These are phyloP conservation scores for Lablab purpureus DNA, from an alignment of 306 rosid species.

Conservation along the genomic window DNA sequence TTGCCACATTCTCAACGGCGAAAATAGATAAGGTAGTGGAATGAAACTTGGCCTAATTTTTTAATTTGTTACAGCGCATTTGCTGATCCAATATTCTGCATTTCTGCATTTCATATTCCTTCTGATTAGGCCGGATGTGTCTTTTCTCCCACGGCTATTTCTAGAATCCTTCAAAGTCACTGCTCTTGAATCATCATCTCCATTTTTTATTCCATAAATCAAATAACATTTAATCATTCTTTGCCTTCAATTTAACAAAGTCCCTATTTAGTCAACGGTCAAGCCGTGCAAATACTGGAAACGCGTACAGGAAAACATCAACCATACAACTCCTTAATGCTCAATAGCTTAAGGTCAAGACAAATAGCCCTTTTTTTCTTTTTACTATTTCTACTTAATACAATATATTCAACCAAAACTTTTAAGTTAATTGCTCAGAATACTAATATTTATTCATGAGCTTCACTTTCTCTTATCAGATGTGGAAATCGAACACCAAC, in stretches of 20 bases:
- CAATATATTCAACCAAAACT: too few species aligned
- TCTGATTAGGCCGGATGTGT: constrained; percentile 6
- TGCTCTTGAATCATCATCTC: not conserved
- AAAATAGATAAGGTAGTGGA: not conserved
- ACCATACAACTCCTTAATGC: not conserved
- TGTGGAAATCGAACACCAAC: too few species aligned
- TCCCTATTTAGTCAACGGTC: constrained; percentile 36
- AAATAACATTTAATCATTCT: not conserved
- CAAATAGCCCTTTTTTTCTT: not conserved
- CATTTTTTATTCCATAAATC: not conserved
- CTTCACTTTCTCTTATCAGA: too few species aligned
- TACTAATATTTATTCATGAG: too few species aligned
- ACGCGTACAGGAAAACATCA: constrained; percentile 38
- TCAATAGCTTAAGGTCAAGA: not conserved
- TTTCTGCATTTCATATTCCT: not conserved
- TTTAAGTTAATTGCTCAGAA: too few species aligned
- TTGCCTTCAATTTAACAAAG: constrained; percentile 3
- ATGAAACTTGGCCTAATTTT: constrained; percentile 7
- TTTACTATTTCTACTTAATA: too few species aligned
- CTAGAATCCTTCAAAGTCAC: constrained; percentile 20
- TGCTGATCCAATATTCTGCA: not conserved
- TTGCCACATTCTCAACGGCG: not conserved
- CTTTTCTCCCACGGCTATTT: constrained; percentile 11
- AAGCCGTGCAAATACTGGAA: constrained; percentile 39
- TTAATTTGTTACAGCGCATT: not conserved